Base-by-base conservation (phyloP, 2,329 filamentous ascomycete genomes). In the Massarina eburnea region DNA sequence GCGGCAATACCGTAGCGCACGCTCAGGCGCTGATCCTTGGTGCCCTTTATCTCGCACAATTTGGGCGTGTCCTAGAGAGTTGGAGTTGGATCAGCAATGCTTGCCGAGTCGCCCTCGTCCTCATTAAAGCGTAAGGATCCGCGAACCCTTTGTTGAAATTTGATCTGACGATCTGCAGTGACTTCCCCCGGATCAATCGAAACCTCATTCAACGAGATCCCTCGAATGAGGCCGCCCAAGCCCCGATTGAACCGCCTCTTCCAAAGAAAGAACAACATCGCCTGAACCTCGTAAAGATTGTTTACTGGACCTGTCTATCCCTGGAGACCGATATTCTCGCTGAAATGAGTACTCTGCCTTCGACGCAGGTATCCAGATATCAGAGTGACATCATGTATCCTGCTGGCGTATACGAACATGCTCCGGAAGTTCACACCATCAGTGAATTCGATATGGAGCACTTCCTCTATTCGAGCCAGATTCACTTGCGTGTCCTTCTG, bases 261-360 rank as follows among this genome's bases (percentile, higher is more conserved):
- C 54, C 2, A 63, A 64, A 42, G 64, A 67, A 41, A 49, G 64
- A 68, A 41, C 51, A 55, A 2, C 66, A 67, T 41, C 53, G 63
- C 34, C 48, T 66, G 24, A 75, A 75, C 37, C 55, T 76, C 33
- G 71, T 76, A 19, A 70, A 76, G 45, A 64, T 95, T 57, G 86
- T 89, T 0, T 96, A 91, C 61, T 97, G 92, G 92, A 94, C 91
- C 7, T 95, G 89, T 65, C 75, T 96, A 52, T 92, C 97, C 63
- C 78, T 97, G 9, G 92, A 97, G 71, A 96, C 86, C 86, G 92
- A 97, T 67, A 89, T 97, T 36, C 80, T 96, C 37, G 94, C 94
- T 3, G 94, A 99, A 70, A 77, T 97, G 48, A 80, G 82, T 38
- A 67, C 62, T 47, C 72, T 86, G 12, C 81, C 81, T 4, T 75